Evolutionary conservation across 257 asterid species (phyloP).

Genomic region (Henckelia pumila): DNA sequence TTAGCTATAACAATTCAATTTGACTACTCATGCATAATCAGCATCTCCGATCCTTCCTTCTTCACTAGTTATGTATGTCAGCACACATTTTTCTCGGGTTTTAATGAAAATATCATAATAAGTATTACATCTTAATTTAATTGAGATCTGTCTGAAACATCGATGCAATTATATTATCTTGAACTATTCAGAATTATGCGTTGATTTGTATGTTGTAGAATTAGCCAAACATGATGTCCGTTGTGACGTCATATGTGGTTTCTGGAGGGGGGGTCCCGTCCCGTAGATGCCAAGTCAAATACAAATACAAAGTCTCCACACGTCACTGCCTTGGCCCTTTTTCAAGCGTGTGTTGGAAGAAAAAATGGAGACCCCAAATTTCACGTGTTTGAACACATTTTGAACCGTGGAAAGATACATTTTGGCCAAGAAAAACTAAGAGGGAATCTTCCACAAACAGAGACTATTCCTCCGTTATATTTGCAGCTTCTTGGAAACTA

Average conservation of each 20-base stretch:
- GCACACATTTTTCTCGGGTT: not conserved
- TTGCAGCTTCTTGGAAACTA: too few species aligned
- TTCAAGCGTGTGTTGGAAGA: not conserved
- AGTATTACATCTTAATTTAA: too few species aligned
- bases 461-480: too few species aligned
- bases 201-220: not conserved
- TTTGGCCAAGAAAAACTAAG: too few species aligned
- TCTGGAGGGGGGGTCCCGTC: not conserved
- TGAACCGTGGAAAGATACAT: not conserved
- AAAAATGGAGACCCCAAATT: not conserved
- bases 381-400: too few species aligned
- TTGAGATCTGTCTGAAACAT: too few species aligned
- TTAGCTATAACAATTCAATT: constrained; percentile 1
- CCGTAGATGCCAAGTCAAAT: constrained; percentile 22
- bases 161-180: not conserved
- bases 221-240: not conserved
- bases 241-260: not conserved
- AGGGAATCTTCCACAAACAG: too few species aligned
- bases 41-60: too few species aligned
- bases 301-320: not conserved
- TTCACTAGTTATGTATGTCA: not conserved
- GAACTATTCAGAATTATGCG: not conserved
- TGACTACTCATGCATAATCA: too few species aligned
- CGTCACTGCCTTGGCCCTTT: not conserved
- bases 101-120: not conserved